Conservation (phyloP, 805 yeast genomes). For the Candida krabiensis region DNA sequence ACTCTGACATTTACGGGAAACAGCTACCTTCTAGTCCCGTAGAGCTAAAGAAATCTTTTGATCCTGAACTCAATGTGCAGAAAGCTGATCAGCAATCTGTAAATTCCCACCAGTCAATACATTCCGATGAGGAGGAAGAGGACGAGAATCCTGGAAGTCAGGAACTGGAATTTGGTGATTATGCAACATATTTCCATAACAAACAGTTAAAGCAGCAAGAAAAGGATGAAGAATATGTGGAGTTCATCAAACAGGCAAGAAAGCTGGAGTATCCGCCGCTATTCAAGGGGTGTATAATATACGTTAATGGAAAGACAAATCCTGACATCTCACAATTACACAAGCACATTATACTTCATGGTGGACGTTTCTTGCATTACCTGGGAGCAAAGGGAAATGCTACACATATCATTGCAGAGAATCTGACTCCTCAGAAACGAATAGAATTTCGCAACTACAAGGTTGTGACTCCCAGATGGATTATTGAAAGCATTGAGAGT, state of each 20-base stretch:
- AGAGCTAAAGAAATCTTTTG: neutral
- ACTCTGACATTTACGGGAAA: slow-evolving; percentile 3
- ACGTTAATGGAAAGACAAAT: slow-evolving; percentile 85
- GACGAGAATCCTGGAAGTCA: slow-evolving; percentile 31
- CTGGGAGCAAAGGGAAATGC: slow-evolving; percentile 69
- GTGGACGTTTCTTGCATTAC: slow-evolving; percentile 75
- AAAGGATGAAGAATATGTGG: slow-evolving; percentile 48
- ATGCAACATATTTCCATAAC: slow-evolving; percentile 59
- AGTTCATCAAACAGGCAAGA: slow-evolving; percentile 47
- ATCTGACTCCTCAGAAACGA: slow-evolving; percentile 73
- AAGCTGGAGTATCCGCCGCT: slow-evolving; percentile 37
- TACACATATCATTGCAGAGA: slow-evolving; percentile 82
- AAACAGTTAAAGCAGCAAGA: slow-evolving; percentile 64
- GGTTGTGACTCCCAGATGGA: slow-evolving; percentile 85
- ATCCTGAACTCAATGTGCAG: neutral
- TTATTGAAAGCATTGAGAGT: slow-evolving; percentile 57
- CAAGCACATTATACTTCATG: slow-evolving; percentile 67
- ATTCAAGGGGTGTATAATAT: slow-evolving; percentile 63
- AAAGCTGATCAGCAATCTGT: neutral
- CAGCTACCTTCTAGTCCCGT: neutral
- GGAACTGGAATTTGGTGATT: slow-evolving; percentile 61
- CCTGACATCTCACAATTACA: slow-evolving; percentile 80
- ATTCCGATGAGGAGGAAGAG: too few species aligned
- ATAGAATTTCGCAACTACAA: slow-evolving; percentile 63
- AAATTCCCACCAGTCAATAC: too few species aligned